Evolutionary conservation across 1,284 basidiomycete species (phyloP), one percentile per base, ranked within the genome.

Genomic region (Fomitiporia mediterranea): DNA sequence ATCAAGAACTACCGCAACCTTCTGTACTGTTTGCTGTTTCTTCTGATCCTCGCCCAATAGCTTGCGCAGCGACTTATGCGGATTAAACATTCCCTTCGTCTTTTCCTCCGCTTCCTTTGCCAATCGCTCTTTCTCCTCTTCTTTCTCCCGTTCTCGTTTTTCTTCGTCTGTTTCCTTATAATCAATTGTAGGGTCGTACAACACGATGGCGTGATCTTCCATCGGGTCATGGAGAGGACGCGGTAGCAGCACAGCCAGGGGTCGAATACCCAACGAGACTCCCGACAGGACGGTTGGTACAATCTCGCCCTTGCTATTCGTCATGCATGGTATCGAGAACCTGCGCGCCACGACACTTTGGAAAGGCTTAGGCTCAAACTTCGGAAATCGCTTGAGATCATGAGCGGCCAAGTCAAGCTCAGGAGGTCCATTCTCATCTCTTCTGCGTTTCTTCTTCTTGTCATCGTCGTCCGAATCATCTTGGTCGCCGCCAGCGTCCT

Each of bases 1-100:
- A 70, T 98, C 94, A 48, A 99, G 94, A 11, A 99, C 96, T 8
- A 99, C 96, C 0, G 97, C 90, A 0, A 99, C 93, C 71, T 98
- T 98, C 47, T 82, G 78, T 5, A 74, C 72, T 56, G 78, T 76
- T 64, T 82, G 80, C 65, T 83, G 83, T 73, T 86, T 84, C 61
- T 83, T 82, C 60, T 78, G 79, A 28, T 79, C 81, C 63, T 86
- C 84, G 2, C 96, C 96, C 5, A 99, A 75, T 40, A 99, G 77
- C 48, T 82, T 76, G 66, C 86, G 89, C 61, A 99, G 73, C 65
- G 86, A 95, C 78, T 95, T 98, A 73, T 99, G 96, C 1, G 94
- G 93, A 64, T 94, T 92, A 66, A 78, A 88, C 75, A 89, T 73
- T 7, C 88, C 89, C 1, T 70, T 80, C 4, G 72, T 80, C 70